These are phyloP conservation scores for Malassezia restricta DNA, from an alignment of 1,284 basidiomycete genomes.

Conservation along the genomic window DNA sequence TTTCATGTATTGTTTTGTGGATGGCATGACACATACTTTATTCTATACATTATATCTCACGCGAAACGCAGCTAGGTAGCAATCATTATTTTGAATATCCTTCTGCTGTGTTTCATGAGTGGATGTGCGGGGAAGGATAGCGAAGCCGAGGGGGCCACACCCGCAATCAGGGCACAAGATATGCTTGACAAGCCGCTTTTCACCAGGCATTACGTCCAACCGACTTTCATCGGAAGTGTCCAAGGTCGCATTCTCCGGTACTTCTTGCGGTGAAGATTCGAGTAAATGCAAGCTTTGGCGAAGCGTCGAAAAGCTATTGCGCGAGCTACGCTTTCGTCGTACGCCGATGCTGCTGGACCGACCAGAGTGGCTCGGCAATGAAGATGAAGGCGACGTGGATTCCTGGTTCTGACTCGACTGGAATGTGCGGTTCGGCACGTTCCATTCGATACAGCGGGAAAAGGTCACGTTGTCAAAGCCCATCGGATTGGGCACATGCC, in stretches of 20 bases:
- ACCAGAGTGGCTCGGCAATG: background rate
- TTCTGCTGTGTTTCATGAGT: background rate
- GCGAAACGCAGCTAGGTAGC: conserved; percentile 31
- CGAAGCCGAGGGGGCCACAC: conserved; percentile 40
- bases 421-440: conserved; percentile 2
- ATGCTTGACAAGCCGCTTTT: conserved; percentile 36
- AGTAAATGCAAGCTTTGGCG: background rate
- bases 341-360: background rate
- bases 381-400: background rate
- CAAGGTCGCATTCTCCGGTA: background rate
- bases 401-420: background rate
- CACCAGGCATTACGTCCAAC: conserved; percentile 22
- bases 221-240: background rate
- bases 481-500: conserved; percentile 32
- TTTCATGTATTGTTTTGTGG: no score
- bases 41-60: conserved; percentile 30
- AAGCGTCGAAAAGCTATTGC: background rate
- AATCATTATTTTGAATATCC: conserved; percentile 18
- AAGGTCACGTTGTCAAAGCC: conserved; percentile 43
- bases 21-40: background rate
- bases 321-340: background rate
- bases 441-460: conserved; percentile 34
- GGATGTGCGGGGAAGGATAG: conserved; percentile 21
- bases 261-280: background rate
- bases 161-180: conserved; percentile 43